Evolutionary conservation across 257 asterid species (phyloP).

Genomic region (Thymus quinquecostatus): DNA sequence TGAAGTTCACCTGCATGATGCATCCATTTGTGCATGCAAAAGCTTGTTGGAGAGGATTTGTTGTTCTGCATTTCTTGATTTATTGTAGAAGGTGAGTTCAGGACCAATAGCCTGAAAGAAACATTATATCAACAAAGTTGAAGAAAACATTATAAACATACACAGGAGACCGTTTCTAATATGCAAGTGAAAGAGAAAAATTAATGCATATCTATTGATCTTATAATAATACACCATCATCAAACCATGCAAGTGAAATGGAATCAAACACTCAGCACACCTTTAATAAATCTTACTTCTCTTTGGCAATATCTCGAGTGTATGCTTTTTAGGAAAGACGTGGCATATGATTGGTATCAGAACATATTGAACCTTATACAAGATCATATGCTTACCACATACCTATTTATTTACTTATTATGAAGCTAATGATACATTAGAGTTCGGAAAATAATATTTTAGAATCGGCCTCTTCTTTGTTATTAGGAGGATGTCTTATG

Average conservation of each 20-base stretch:
- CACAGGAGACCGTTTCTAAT: conserved; percentile 9
- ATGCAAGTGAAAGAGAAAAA: background rate
- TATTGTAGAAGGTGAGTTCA: conserved; percentile 90
- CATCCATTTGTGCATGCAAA: conserved; percentile 91
- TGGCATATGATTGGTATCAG: too few species aligned
- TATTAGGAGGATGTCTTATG: too few species aligned
- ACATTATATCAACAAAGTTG: conserved; percentile 30
- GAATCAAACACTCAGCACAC: background rate
- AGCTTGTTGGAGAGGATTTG: conserved; percentile 72
- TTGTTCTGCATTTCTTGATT: conserved; percentile 67
- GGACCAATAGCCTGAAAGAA: conserved; percentile 88
- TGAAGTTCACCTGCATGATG: conserved; percentile 76
- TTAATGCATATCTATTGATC: too few species aligned
- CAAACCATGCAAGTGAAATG: background rate
- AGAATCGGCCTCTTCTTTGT: too few species aligned
- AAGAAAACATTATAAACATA: conserved; percentile 17
- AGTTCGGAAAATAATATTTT: too few species aligned
- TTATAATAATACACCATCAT: background rate
- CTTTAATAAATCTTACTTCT: background rate
- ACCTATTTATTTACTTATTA: too few species aligned
- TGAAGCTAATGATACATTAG: too few species aligned
- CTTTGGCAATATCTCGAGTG: background rate
- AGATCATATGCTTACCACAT: too few species aligned
- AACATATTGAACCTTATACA: too few species aligned
- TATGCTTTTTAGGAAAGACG: background rate